These are phyloP conservation scores for Wickerhamomyces mucosus DNA, from an alignment of 805 yeast species.

Conservation along the genomic window DNA sequence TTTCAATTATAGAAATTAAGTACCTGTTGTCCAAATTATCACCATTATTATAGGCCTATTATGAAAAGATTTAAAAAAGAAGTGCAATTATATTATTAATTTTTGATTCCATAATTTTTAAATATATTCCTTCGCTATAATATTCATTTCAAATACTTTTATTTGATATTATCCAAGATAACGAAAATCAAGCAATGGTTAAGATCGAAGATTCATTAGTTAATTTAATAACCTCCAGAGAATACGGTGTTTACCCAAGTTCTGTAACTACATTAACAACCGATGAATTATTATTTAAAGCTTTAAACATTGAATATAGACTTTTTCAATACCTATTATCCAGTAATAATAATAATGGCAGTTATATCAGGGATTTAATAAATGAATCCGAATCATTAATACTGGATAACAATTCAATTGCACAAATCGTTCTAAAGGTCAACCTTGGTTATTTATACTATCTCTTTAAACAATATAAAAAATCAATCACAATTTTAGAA, in stretches of 20 bases:
- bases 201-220: neutral
- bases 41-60: no score
- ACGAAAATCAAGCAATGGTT: no score
- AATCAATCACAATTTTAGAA: neutral
- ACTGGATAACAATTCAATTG: neutral
- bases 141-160: no score
- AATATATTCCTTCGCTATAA: no score
- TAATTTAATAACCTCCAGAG: neutral
- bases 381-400: neutral
- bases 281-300: conserved; percentile 1
- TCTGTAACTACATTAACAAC: no score
- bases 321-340: neutral
- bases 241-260: conserved; percentile 1
- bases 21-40: no score
- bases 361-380: neutral
- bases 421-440: neutral
- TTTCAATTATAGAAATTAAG: no score
- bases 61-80: no score
- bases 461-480: neutral
- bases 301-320: conserved; percentile 2
- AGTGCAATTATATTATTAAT: no score
- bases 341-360: neutral
- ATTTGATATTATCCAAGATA: no score
- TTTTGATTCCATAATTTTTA: no score
- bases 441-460: neutral